Conservation (phyloP, 176 grass and related monocot species). For the Musa schizocarpa region DNA sequence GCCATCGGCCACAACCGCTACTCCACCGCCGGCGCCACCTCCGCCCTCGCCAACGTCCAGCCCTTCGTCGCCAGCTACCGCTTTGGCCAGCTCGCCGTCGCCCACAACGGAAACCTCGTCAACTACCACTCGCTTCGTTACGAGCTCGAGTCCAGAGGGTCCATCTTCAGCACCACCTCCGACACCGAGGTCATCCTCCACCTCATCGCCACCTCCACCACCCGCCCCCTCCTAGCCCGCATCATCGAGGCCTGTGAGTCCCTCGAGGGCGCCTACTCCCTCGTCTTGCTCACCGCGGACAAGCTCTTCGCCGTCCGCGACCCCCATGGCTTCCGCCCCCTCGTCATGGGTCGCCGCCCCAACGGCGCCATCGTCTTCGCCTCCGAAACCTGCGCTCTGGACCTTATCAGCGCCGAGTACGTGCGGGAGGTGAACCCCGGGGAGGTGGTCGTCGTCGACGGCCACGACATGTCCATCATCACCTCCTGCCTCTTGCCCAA, state of each 20-base stretch:
- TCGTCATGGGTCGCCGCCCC: conserved; percentile 68
- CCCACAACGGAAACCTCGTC: conserved; percentile 82
- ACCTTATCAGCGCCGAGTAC: conserved; percentile 74
- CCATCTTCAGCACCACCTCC: conserved; percentile 86
- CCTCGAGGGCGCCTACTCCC: conserved; percentile 73
- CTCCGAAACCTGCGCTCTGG: conserved; percentile 87
- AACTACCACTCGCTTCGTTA: conserved; percentile 57
- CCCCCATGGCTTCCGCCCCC: conserved; percentile 76
- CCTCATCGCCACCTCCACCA: conserved; percentile 73
- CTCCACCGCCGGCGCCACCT: conserved; percentile 52
- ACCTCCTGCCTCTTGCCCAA: conserved; percentile 57
- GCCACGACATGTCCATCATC: conserved; percentile 52
- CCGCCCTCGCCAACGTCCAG: conserved; percentile 61
- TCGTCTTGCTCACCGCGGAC: conserved; percentile 63
- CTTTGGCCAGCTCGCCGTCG: conserved; percentile 76
- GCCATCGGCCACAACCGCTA: conserved; percentile 82
- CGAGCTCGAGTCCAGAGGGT: conserved; percentile 61
- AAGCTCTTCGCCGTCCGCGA: conserved; percentile 86
- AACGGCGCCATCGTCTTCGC: conserved; percentile 81
- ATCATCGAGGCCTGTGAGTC: conserved; percentile 66
- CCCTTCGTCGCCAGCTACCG: conserved; percentile 79
- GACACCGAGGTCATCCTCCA: conserved; percentile 98
- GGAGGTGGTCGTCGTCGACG: conserved; percentile 74
- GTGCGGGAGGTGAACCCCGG: conserved; percentile 74
- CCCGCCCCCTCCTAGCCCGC: conserved; percentile 66